phyloP scores from a whole-genome alignment of 495 filamentous ascomycete species.

The Tuber melanosporum region DNA sequence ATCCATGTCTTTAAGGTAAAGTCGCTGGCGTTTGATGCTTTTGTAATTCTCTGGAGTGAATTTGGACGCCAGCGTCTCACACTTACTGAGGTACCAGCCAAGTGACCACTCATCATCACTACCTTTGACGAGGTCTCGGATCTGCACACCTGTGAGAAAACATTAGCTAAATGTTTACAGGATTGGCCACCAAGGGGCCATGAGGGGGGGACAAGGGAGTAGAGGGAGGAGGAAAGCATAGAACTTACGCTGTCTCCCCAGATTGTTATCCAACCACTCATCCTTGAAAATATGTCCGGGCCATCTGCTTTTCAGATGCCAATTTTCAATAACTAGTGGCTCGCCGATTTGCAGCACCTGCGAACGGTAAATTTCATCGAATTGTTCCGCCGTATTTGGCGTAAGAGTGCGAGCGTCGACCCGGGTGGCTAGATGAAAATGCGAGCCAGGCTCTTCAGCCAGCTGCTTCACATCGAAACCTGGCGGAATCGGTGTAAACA shows the following conservation, averaged over 20 bases:
- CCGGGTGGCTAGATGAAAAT: slow-evolving; percentile 73
- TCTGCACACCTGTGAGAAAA: not conserved
- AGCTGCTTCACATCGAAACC: slow-evolving; percentile 67
- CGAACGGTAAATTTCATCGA: slow-evolving; percentile 70
- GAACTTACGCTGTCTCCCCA: slow-evolving; percentile 64
- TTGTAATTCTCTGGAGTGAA: slow-evolving; percentile 64
- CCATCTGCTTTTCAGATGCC: slow-evolving; percentile 59
- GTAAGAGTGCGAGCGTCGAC: slow-evolving; percentile 50
- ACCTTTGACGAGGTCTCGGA: not conserved
- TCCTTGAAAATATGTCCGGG: slow-evolving; percentile 65
- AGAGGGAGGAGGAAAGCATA: not conserved
- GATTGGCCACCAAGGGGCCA: not conserved
- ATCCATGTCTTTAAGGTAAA: slow-evolving; percentile 95
- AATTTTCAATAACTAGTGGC: slow-evolving; percentile 83
- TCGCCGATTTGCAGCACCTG: slow-evolving; percentile 78
- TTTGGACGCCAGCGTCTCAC: slow-evolving; percentile 69
- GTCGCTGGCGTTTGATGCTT: slow-evolving; percentile 60
- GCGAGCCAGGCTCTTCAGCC: slow-evolving; percentile 62
- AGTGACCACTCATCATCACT: slow-evolving; percentile 13
- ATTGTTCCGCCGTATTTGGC: slow-evolving; percentile 65
- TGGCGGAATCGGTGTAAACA: slow-evolving; percentile 78
- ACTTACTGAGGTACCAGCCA: slow-evolving; percentile 68
- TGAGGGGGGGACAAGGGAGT: not conserved
- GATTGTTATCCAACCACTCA: slow-evolving; percentile 67
- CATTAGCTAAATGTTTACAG: not conserved